Percentiles rank a stretch among this genome's conserved stretches.
These are phyloP conservation scores for Verticillium dahliae DNA, from an alignment of 2,329 filamentous ascomycete species.

Conservation along the genomic window DNA sequence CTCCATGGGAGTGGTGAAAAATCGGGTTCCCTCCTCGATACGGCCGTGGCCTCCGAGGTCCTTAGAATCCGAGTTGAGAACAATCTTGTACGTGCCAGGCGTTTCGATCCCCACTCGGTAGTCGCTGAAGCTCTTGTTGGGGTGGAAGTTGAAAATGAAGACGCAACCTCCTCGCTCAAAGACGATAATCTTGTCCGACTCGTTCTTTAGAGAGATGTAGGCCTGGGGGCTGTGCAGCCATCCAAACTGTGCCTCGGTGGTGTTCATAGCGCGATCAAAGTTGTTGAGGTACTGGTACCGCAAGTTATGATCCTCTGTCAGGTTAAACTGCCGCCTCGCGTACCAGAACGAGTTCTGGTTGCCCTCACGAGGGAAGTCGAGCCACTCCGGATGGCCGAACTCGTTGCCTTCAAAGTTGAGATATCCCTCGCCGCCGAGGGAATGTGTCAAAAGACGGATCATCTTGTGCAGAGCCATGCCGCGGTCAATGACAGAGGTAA, in stretches of 20 bases:
- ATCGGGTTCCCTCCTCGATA: constrained; percentile 72
- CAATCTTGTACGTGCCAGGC: constrained; percentile 77
- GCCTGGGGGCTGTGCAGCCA: constrained; percentile 85
- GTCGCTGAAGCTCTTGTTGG: constrained; percentile 76
- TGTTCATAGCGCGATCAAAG: constrained; percentile 90
- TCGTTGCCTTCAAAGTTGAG: constrained; percentile 99
- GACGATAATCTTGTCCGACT: constrained; percentile 87
- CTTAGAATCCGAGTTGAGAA: constrained; percentile 73
- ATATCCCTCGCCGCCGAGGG: constrained; percentile 89
- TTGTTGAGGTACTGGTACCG: constrained; percentile 90
- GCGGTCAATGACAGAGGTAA: constrained; percentile 83
- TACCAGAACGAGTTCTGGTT: constrained; percentile 95
- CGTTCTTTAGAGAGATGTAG: constrained; percentile 90
- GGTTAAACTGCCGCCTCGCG: constrained; percentile 85
- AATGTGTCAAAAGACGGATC: constrained; percentile 90
- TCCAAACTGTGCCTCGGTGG: constrained; percentile 78
- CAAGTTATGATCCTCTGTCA: constrained; percentile 77
- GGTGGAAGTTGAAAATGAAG: constrained; percentile 96
- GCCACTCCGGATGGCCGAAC: constrained; percentile 97
- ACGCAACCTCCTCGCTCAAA: constrained; percentile 88
- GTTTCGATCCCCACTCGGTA: constrained; percentile 86
- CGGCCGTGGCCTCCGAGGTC: constrained; percentile 75
- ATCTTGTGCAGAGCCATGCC: constrained; percentile 95
- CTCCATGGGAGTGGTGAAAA: constrained; percentile 83
- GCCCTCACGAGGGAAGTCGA: constrained; percentile 92